Conservation (phyloP, 176 grass and related monocot genomes). For the Musa schizocarpa region DNA sequence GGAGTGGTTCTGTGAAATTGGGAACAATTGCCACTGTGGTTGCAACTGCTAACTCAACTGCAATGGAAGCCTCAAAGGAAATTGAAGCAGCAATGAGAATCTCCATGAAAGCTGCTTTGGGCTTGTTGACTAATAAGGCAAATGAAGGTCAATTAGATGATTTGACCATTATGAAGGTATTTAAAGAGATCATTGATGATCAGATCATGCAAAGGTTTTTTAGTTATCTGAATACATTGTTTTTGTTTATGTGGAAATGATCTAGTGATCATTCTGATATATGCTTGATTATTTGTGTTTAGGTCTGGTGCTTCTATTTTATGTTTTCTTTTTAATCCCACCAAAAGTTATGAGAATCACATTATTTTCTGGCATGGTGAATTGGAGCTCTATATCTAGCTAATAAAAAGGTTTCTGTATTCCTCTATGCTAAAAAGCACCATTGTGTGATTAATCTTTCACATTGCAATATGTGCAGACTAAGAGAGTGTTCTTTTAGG, state of each 20-base stretch:
- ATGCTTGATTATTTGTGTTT: not conserved
- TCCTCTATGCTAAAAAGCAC: not conserved
- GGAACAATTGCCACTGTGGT: slow-evolving; percentile 77
- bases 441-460: not conserved
- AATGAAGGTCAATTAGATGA: slow-evolving; percentile 80
- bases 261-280: not conserved
- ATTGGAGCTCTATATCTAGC: not conserved
- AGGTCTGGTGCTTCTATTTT: not conserved
- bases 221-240: not conserved
- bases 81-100: slow-evolving; percentile 84
- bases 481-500: not conserved
- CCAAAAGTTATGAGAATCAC: not conserved
- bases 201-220: not conserved
- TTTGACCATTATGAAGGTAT: slow-evolving; percentile 96
- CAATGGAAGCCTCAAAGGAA: slow-evolving; percentile 81
- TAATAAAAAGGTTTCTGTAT: too few relatives aligned
- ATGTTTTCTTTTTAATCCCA: not conserved
- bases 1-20: slow-evolving; percentile 51
- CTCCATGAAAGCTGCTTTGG: slow-evolving; percentile 57
- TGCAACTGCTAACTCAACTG: slow-evolving; percentile 75
- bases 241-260: not conserved
- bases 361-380: not conserved
- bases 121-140: slow-evolving; percentile 40
- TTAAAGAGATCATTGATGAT: not conserved
- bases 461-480: not conserved